These are phyloP conservation scores for Sugiyamaella paludigena DNA, from an alignment of 1,139 yeast species.

Conservation along the genomic window DNA sequence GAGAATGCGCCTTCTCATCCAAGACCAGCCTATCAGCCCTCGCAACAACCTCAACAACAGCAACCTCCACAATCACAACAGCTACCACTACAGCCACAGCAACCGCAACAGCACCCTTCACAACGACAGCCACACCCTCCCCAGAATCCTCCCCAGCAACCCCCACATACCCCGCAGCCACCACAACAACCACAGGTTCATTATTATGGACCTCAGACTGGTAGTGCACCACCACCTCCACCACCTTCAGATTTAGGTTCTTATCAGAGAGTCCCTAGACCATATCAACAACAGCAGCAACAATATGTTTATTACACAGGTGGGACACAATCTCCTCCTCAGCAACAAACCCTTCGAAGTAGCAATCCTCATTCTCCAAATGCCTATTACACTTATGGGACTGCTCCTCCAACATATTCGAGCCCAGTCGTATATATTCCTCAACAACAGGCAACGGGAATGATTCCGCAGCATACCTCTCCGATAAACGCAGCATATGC, in stretches of 20 bases:
- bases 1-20: too few species aligned
- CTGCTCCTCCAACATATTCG: slow-evolving; percentile 4
- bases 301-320: not conserved
- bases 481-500: too few species aligned
- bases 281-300: too few species aligned
- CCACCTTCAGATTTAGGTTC: too few species aligned
- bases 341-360: too few species aligned
- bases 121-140: too few species aligned
- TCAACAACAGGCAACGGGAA: not conserved
- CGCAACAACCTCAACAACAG: slow-evolving; percentile 7
- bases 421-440: slow-evolving; percentile 4
- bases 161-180: too few species aligned
- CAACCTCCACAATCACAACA: slow-evolving; percentile 8
- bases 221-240: not conserved
- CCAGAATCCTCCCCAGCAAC: too few species aligned
- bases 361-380: slow-evolving; percentile 9
- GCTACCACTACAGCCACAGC: not conserved
- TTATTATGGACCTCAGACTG: too few species aligned
- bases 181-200: too few species aligned
- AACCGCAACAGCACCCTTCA: not conserved
- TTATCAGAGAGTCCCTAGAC: too few species aligned
- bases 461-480: not conserved
- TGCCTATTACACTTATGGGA: slow-evolving; percentile 10
- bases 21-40: slow-evolving; percentile 1
- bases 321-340: not conserved